These are phyloP conservation scores for Epichloe amarillans DNA, from an alignment of 2,329 filamentous ascomycete species.

Conservation along the genomic window DNA sequence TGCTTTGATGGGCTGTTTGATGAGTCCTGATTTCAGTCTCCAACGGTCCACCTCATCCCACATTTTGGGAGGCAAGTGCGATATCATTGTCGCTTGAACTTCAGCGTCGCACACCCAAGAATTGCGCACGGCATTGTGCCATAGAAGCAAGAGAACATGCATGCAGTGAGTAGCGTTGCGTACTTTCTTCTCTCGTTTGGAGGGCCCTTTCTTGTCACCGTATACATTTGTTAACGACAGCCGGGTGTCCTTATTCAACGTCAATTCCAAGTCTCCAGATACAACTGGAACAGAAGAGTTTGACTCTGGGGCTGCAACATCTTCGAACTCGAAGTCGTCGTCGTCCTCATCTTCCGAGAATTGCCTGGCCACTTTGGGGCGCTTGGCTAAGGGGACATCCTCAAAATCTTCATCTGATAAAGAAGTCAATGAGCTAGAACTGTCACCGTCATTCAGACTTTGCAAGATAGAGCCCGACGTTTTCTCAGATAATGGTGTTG, in stretches of 20 bases:
- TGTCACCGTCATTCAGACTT: conserved; percentile 30
- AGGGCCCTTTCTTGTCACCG: conserved; percentile 66
- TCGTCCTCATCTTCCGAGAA: conserved; percentile 13
- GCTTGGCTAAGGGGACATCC: conserved; percentile 27
- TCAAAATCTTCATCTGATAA: conserved; percentile 45
- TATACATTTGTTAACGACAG: conserved; percentile 48
- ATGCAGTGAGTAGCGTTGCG: conserved; percentile 71
- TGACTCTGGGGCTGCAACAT: conserved; percentile 51
- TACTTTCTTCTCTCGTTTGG: conserved; percentile 70
- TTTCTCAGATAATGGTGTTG: conserved; percentile 29
- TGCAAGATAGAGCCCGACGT: conserved; percentile 29
- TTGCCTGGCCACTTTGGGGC: conserved; percentile 20
- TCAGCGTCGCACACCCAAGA: conserved; percentile 68
- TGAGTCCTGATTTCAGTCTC: conserved; percentile 53
- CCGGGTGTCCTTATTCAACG: conserved; percentile 44
- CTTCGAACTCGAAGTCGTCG: conserved; percentile 42
- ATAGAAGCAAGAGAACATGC: conserved; percentile 78
- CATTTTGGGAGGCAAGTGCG: conserved; percentile 54
- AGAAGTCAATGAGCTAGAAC: conserved; percentile 36
- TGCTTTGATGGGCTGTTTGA: conserved; percentile 22
- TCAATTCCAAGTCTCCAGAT: conserved; percentile 61
- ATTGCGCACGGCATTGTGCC: conserved; percentile 80
- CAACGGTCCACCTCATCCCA: conserved; percentile 64
- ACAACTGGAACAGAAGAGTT: conserved; percentile 33
- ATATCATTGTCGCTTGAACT: conserved; percentile 61